phyloP scores from a whole-genome alignment of 805 yeast species.

The Yarrowia sp. region DNA sequence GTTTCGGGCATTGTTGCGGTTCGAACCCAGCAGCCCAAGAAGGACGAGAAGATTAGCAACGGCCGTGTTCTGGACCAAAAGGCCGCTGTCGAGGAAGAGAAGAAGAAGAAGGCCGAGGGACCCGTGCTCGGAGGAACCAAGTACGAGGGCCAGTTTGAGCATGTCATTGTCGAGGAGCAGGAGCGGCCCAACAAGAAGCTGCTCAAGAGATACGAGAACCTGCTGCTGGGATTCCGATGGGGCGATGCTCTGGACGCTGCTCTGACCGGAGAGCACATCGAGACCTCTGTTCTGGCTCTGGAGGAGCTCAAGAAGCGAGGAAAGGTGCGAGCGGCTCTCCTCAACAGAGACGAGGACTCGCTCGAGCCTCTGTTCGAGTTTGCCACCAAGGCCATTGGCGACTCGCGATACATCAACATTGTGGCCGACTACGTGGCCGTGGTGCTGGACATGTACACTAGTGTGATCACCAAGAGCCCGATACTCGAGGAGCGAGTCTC shows the following conservation, averaged over 20 bases:
- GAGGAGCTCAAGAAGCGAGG: constrained; percentile 89
- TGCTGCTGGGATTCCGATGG: constrained; percentile 89
- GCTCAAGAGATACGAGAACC: constrained; percentile 80
- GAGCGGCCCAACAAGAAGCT: constrained; percentile 61
- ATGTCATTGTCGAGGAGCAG: constrained; percentile 68
- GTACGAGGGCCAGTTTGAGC: constrained; percentile 88
- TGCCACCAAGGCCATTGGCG: constrained; percentile 78
- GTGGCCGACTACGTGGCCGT: constrained; percentile 73
- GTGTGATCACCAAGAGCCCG: constrained; percentile 73
- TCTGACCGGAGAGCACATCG: constrained; percentile 76
- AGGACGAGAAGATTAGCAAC: constrained; percentile 57
- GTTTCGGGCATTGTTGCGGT: constrained; percentile 88
- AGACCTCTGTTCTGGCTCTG: constrained; percentile 79
- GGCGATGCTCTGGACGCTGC: constrained; percentile 90
- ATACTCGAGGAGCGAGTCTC: constrained; percentile 75
- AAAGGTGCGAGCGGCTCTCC: constrained; percentile 79
- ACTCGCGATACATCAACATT: constrained; percentile 70
- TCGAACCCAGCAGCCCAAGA: constrained; percentile 71
- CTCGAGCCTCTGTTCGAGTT: constrained; percentile 87
- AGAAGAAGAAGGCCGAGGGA: constrained; percentile 60
- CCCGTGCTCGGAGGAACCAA: constrained; percentile 86
- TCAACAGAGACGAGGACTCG: constrained; percentile 83
- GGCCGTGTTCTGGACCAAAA: constrained; percentile 51
- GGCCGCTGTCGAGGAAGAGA: constrained; percentile 47
- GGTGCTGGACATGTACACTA: constrained; percentile 76